Conservation (phyloP, 1,284 basidiomycete genomes). For the Cronartium ribicola region DNA sequence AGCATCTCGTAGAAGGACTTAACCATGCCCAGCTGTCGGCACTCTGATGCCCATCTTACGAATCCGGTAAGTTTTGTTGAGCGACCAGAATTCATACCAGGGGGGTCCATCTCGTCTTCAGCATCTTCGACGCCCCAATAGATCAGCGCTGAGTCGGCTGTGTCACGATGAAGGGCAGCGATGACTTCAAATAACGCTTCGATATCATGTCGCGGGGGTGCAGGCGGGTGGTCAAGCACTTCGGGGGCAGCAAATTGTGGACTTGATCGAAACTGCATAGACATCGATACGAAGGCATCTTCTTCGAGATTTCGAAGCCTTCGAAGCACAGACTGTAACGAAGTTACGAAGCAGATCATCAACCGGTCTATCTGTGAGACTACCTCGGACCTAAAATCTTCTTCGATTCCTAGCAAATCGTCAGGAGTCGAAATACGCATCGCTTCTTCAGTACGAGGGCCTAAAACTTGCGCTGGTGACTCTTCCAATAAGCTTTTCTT, state of each 20-base stretch:
- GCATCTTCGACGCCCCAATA: slow-evolving; percentile 69
- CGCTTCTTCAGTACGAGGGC: slow-evolving; percentile 46
- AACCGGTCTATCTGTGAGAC: slow-evolving; percentile 68
- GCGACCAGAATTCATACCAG: slow-evolving; percentile 46
- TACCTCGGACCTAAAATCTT: slow-evolving; percentile 65
- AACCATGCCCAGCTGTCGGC: slow-evolving; percentile 66
- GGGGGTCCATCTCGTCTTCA: slow-evolving; percentile 51
- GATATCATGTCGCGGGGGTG: slow-evolving; percentile 69
- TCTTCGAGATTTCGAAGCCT: slow-evolving; percentile 88
- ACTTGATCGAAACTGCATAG: slow-evolving; percentile 16
- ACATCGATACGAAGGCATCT: slow-evolving; percentile 65
- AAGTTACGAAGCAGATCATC: slow-evolving; percentile 67
- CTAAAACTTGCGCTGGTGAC: slow-evolving; percentile 45
- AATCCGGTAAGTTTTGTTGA: slow-evolving; percentile 68
- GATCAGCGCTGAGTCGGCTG: slow-evolving; percentile 69
- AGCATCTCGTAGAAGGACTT: slow-evolving; percentile 83
- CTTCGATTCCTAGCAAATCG: slow-evolving; percentile 54
- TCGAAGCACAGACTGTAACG: slow-evolving; percentile 77
- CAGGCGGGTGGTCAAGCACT: slow-evolving; percentile 46
- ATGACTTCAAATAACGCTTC: slow-evolving; percentile 77
- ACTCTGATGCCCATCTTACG: slow-evolving; percentile 76
- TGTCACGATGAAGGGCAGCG: slow-evolving; percentile 69
- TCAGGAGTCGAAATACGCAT: slow-evolving; percentile 29
- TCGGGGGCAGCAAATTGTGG: slow-evolving; percentile 24
- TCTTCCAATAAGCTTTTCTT: slow-evolving; percentile 46